Base-by-base conservation (phyloP, 2,329 filamentous ascomycete species). In the Alternaria brassicicola region DNA sequence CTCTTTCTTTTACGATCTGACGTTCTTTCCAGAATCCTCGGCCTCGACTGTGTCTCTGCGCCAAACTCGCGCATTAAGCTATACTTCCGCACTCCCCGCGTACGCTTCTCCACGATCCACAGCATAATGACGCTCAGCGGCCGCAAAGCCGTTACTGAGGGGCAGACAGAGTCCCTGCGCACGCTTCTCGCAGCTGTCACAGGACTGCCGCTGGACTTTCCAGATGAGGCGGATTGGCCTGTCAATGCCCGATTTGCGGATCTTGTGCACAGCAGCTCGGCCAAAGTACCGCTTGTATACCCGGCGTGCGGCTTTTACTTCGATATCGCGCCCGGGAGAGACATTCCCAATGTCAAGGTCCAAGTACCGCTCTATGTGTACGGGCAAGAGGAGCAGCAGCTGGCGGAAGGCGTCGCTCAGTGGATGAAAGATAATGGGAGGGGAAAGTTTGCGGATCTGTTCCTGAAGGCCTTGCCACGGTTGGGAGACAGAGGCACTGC, bases 121-220 rank as follows among this genome's bases (percentile, higher is more conserved):
- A 50, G 63, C 25, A 63, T 69, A 26, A 69, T 72, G 65, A 71
- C 69, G 3, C 25, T 72, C 4, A 63, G 59, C n/a, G 61, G 28
- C 26, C 28, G 21, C 26, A 42, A 30, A n/a, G 65, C 25, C 5
- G 35, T 23, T 17, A 25, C 49, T 2, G 57, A 63, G 4, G 12
- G 9, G 5, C 26, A 51, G 9, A 33, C 65, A 26, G 30, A 60
- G 7, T 53, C 67, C 13, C 52, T 71, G 0, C 49, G 51, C 2
- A 36, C 25, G 15, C 51, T 70, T 21, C 57, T 69, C 2, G 30
- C 31, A 1, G 38, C 38, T 8, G 38, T 58, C 8, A 48, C 42
- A 12, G 57, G 59, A 2, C 26, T 67, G 9, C 30, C 36, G 3
- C 38, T 33, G 4, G 60, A 70, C 47, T 66, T 57, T 30, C 59